Base-by-base conservation (phyloP, 1,284 basidiomycete genomes). In the Tilletiopsis washingtonensis region DNA sequence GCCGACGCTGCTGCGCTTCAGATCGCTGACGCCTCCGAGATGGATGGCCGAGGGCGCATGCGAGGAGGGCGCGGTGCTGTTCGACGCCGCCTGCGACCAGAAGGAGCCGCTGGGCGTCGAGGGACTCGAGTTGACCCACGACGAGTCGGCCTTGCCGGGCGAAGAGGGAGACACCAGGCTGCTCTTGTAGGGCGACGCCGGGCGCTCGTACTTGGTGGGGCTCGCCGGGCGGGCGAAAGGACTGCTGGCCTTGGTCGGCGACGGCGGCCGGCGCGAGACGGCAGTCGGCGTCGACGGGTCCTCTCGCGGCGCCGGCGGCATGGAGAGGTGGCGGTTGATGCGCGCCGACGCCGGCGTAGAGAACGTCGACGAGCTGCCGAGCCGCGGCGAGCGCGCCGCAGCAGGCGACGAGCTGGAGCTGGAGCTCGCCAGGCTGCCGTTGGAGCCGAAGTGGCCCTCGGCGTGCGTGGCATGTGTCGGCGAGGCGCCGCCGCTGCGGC, bases 1-100 rank as follows among this genome's bases (percentile, higher is more conserved):
- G 15, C 62, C 62, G 4, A 68, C 65, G 39, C 61, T 64, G 45
- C 61, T 64, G 1, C 65, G 56, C 41, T 66, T 66, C 24, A 68
- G 54, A 42, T 66, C 65, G 32, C 52, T 60, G 43, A 68, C 65
- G 26, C 61, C 65, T 9, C 65, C 65, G 3, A 68, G 54, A 47
- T 67, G 65, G 17, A 68, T 54, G 43, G 60, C 59, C 0, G 61
- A 53, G 6, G 65, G 65, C 3, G 53, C 47, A 12, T 51, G 55
- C 27, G 29, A 49, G 14, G 49, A 45, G 12, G 41, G 47, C 14
- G 26, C 36, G 9, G 29, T 44, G 25, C 40, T 27, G 12, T 45
- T 42, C 17, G 43, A 41, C 17, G 38, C 20, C 15, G 54, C 34
- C 3, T 43, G 52, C 11, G 58, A 53, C 63, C 65, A 66, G 46